phyloP scores from a whole-genome alignment of 1,284 basidiomycete species.

The Pulveroboletus sp. region DNA sequence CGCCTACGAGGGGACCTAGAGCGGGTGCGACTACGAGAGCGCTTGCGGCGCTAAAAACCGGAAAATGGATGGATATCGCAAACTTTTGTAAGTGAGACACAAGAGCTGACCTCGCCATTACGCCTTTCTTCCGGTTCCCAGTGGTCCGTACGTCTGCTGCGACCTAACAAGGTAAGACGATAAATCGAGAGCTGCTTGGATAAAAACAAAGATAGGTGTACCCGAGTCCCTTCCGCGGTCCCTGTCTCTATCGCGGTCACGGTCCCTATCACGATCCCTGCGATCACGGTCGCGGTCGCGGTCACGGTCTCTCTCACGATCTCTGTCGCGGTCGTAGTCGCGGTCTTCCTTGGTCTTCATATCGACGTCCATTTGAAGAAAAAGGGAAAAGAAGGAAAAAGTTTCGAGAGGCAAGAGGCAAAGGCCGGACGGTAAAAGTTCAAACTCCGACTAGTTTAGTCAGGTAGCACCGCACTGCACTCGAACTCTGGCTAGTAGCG shows the following conservation, averaged over 20 bases:
- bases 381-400: conserved; percentile 1
- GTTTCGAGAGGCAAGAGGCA: conserved; percentile 16
- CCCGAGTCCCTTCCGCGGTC: conserved; percentile 58
- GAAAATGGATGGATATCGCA: conserved; percentile 10
- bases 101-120: conserved; percentile 55
- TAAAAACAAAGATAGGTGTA: conserved; percentile 34
- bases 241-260: conserved; percentile 52
- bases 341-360: conserved; percentile 74
- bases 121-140: conserved; percentile 78
- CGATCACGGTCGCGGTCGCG: conserved; percentile 45
- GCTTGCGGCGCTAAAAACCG: conserved; percentile 51
- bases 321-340: conserved; percentile 55
- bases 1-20: conserved; percentile 65
- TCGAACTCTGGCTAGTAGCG: too few species aligned
- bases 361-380: conserved; percentile 66
- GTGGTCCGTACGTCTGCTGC: conserved; percentile 59
- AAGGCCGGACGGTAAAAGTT: conserved; percentile 10
- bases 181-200: neutral
- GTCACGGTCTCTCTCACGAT: conserved; percentile 50
- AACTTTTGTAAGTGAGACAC: neutral
- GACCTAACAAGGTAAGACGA: conserved; percentile 31
- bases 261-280: conserved; percentile 48
- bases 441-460: conserved; percentile 20
- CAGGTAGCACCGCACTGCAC: conserved; percentile 18
- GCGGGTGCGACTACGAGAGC: conserved; percentile 56